phyloP scores from a whole-genome alignment of 1,284 basidiomycete genomes.

The Pseudomicrostroma phylloplanum region DNA sequence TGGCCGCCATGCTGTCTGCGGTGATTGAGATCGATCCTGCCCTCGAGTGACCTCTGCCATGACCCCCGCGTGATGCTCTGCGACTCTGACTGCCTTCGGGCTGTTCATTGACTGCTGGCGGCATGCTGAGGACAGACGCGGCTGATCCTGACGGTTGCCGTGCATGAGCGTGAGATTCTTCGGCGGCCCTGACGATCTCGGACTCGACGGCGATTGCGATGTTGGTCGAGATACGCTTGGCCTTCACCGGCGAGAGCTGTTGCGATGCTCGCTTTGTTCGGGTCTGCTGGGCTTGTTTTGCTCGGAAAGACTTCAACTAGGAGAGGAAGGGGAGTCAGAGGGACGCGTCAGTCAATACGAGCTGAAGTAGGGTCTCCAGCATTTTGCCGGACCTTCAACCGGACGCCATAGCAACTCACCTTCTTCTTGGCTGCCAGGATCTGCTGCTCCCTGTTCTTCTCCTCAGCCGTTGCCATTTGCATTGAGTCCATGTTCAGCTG shows the following conservation, averaged over 20 bases:
- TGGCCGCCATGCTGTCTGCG: slow-evolving; percentile 5
- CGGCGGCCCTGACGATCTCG: slow-evolving; percentile 6
- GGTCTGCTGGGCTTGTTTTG: slow-evolving; percentile 38
- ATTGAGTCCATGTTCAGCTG: no score
- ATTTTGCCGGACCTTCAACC: no score
- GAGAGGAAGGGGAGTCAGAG: slow-evolving; percentile 3
- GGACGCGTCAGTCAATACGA: slow-evolving; percentile 8
- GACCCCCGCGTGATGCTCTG: slow-evolving; percentile 26
- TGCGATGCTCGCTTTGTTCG: slow-evolving; percentile 17
- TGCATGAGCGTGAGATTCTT: slow-evolving; percentile 9
- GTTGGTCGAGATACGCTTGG: slow-evolving; percentile 18
- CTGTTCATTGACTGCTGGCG: background rate
- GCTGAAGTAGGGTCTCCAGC: background rate
- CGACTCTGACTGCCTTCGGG: slow-evolving; percentile 12
- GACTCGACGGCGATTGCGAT: slow-evolving; percentile 6
- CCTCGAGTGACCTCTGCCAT: slow-evolving; percentile 34
- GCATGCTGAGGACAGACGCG: slow-evolving; percentile 21
- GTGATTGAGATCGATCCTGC: slow-evolving; percentile 36
- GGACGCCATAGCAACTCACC: slow-evolving; percentile 14
- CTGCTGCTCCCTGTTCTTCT: slow-evolving; percentile 25
- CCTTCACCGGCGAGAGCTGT: slow-evolving; percentile 18
- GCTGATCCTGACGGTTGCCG: slow-evolving; percentile 11
- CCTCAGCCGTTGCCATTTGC: background rate
- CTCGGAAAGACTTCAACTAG: slow-evolving; percentile 40
- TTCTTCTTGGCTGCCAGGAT: slow-evolving; percentile 42